These are phyloP conservation scores for Chaetomiaceae sp. DNA, from an alignment of 2,329 filamentous ascomycete genomes.

Conservation along the genomic window DNA sequence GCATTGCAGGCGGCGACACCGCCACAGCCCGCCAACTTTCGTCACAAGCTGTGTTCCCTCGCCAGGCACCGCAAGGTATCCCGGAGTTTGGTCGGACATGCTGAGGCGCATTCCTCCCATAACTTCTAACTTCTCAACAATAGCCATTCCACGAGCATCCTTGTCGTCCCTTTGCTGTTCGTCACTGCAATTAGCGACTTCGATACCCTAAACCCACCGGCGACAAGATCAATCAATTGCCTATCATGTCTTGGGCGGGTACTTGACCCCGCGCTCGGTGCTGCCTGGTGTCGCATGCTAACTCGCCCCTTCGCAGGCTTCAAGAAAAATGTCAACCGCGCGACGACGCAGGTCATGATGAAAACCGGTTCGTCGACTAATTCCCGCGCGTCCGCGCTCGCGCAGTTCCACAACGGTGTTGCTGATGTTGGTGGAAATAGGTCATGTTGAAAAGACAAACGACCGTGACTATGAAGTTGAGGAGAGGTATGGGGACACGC, in stretches of 20 bases:
- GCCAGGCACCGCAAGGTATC: constrained; percentile 13
- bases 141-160: background rate
- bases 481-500: constrained; percentile 58
- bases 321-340: constrained; percentile 97
- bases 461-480: constrained; percentile 99
- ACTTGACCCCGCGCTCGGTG: constrained; percentile 25
- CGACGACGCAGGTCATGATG: constrained; percentile 99
- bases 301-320: constrained; percentile 52
- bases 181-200: background rate
- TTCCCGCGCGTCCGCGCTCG: background rate
- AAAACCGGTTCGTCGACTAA: constrained; percentile 67
- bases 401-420: background rate
- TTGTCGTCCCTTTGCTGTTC: background rate
- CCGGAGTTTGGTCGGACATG: background rate
- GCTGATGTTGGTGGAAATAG: constrained; percentile 36
- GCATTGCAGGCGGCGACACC: constrained; percentile 17
- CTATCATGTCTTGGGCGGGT: constrained; percentile 48
- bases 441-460: constrained; percentile 97
- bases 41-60: constrained; percentile 19
- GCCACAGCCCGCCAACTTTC: constrained; percentile 28
- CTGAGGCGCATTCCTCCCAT: background rate
- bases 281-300: background rate
- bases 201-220: background rate
- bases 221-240: constrained; percentile 8
- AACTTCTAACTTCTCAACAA: constrained; percentile 1